A percentile compares a stretch with the other conserved stretches of the same genome.
These are phyloP conservation scores for Pisolithus sp. DNA, from an alignment of 768 basidiomycete genomes.

Conservation along the genomic window DNA sequence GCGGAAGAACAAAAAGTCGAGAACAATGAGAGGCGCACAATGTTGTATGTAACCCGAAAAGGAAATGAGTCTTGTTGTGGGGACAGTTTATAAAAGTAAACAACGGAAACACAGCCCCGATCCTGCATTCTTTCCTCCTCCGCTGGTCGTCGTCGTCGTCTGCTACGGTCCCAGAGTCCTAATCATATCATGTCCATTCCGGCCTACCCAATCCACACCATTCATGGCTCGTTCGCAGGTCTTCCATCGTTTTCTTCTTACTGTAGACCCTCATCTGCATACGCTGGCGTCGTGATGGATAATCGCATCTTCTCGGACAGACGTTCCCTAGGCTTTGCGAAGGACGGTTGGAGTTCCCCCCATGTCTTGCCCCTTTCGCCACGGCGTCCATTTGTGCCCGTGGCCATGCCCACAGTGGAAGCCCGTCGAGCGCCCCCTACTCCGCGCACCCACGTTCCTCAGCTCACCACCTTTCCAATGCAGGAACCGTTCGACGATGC, in stretches of 20 bases:
- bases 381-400: constrained; percentile 14
- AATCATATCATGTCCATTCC: constrained; percentile 19
- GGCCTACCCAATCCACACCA: constrained; percentile 24
- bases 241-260: constrained; percentile 12
- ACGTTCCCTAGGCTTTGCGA: constrained; percentile 17
- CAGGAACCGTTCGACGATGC: constrained; percentile 23
- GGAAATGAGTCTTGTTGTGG: no score
- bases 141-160: constrained; percentile 5
- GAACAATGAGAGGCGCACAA: no score
- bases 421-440: constrained; percentile 8
- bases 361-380: constrained; percentile 6
- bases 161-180: neutral
- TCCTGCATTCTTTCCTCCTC: neutral
- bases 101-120: no score
- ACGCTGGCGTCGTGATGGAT: constrained; percentile 23
- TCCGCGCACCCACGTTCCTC: constrained; percentile 12
- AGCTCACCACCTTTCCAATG: constrained; percentile 16
- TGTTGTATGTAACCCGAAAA: no score
- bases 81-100: no score
- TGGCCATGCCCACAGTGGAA: neutral
- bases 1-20: no score
- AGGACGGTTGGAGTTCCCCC: constrained; percentile 20
- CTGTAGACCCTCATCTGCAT: constrained; percentile 13
- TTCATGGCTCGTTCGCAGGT: constrained; percentile 27
- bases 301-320: constrained; percentile 10